These are phyloP conservation scores for Carpinus fangiana DNA, from an alignment of 306 rosid species.

Conservation along the genomic window DNA sequence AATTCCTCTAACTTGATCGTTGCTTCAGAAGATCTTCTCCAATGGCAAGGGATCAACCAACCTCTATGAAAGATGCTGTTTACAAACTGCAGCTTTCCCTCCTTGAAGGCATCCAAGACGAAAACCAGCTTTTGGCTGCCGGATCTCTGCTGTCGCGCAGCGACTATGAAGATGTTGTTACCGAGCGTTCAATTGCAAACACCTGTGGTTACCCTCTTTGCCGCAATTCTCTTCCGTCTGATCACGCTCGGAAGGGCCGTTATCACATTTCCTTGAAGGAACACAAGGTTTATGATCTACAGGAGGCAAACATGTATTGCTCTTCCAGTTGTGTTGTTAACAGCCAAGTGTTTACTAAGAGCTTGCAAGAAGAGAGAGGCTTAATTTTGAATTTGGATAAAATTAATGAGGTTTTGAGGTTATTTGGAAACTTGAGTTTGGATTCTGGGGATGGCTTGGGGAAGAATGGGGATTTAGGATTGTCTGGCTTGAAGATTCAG, in stretches of 20 bases:
- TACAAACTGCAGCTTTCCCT: conserved; percentile 65
- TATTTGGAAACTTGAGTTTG: conserved; percentile 45
- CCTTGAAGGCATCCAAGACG: conserved; percentile 62
- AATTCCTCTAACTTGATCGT: conserved; percentile 20
- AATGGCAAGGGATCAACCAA: conserved; percentile 50
- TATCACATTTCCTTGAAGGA: conserved; percentile 77
- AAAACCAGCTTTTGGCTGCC: conserved; percentile 71
- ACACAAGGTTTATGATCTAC: conserved; percentile 77
- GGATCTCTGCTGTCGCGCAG: conserved; percentile 76
- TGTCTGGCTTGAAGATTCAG: conserved; percentile 59
- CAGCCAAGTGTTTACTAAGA: conserved; percentile 62
- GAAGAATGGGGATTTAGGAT: conserved; percentile 53
- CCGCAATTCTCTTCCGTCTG: conserved; percentile 48
- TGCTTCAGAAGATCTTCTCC: conserved; percentile 21
- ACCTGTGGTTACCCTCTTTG: conserved; percentile 73
- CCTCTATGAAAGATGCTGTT: conserved; percentile 56
- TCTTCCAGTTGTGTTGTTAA: conserved; percentile 65
- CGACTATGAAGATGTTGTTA: conserved; percentile 81
- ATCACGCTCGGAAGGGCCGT: conserved; percentile 61
- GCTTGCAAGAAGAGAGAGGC: conserved; percentile 67
- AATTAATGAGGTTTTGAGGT: conserved; percentile 46
- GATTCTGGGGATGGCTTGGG: conserved; percentile 41
- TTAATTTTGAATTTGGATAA: conserved; percentile 49
- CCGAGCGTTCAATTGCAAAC: conserved; percentile 67
- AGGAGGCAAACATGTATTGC: conserved; percentile 77